These are phyloP conservation scores for Pogostemon cablin DNA, from an alignment of 257 asterid genomes.

Conservation along the genomic window DNA sequence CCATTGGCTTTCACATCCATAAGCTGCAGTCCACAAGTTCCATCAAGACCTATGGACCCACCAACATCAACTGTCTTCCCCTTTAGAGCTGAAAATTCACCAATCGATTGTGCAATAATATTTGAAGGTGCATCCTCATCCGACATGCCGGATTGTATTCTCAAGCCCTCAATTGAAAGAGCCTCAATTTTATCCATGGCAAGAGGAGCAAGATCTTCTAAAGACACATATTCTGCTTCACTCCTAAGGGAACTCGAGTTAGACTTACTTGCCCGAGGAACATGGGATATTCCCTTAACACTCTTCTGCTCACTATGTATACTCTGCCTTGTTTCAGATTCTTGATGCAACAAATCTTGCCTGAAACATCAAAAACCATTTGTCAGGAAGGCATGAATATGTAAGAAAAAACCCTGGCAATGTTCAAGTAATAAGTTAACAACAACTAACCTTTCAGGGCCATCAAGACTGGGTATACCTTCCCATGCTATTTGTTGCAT, in stretches of 20 bases:
- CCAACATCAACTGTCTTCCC: slow-evolving; percentile 54
- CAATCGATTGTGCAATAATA: slow-evolving; percentile 62
- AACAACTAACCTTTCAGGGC: slow-evolving; percentile 65
- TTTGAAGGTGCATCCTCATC: slow-evolving; percentile 70
- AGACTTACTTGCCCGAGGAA: slow-evolving; percentile 29
- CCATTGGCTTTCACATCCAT: slow-evolving; percentile 74
- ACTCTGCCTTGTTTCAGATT: slow-evolving; percentile 39
- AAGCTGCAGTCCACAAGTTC: slow-evolving; percentile 81
- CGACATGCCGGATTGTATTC: slow-evolving; percentile 92
- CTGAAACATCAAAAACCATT: slow-evolving; percentile 45
- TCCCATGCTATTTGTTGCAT: slow-evolving; percentile 86
- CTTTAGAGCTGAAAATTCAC: slow-evolving; percentile 75
- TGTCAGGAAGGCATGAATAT: slow-evolving; percentile 6
- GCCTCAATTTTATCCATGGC: slow-evolving; percentile 89
- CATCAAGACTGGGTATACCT: slow-evolving; percentile 59
- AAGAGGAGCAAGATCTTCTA: slow-evolving; percentile 92
- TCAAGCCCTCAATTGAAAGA: slow-evolving; percentile 59
- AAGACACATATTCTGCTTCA: slow-evolving; percentile 68
- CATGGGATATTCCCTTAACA: slow-evolving; percentile 29
- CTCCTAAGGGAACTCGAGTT: slow-evolving; percentile 35
- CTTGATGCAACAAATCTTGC: slow-evolving; percentile 47
- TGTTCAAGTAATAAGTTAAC: slow-evolving; percentile 2
- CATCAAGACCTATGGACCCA: slow-evolving; percentile 81
- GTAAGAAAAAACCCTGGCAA: background rate
- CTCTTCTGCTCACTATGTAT: slow-evolving; percentile 35